These are phyloP conservation scores for Myxozyma monticola DNA, from an alignment of 805 yeast genomes.

Conservation along the genomic window DNA sequence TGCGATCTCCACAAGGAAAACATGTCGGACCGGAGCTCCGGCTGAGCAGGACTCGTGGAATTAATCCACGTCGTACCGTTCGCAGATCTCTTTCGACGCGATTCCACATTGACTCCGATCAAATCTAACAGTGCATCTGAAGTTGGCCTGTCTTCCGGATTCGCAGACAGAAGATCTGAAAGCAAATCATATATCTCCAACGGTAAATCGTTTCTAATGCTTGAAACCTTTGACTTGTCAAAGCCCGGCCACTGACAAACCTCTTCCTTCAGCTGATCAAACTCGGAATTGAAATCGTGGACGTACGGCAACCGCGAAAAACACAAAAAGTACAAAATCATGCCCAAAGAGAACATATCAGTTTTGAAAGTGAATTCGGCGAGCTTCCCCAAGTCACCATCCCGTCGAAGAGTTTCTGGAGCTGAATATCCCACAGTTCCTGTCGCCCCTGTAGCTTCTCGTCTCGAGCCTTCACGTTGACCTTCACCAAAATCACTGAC, in stretches of 20 bases:
- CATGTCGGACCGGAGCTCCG: background rate
- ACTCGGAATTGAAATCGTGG: slow-evolving; percentile 35
- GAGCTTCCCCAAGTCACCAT: slow-evolving; percentile 39
- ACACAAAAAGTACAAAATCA: slow-evolving; percentile 75
- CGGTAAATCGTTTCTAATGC: slow-evolving; percentile 36
- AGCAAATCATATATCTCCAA: slow-evolving; percentile 43
- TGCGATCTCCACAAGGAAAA: slow-evolving; percentile 11
- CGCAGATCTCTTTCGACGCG: too few species aligned
- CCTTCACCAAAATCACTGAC: slow-evolving; percentile 93
- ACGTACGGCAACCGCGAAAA: slow-evolving; percentile 68
- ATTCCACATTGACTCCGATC: slow-evolving; percentile 34
- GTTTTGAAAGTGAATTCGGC: slow-evolving; percentile 67
- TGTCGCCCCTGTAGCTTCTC: slow-evolving; percentile 76
- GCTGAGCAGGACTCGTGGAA: too few species aligned
- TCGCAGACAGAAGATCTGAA: slow-evolving; percentile 41
- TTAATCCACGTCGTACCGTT: too few species aligned
- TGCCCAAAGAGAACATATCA: slow-evolving; percentile 80
- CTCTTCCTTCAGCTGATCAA: slow-evolving; percentile 40
- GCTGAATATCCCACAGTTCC: slow-evolving; percentile 89
- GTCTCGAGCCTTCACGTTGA: slow-evolving; percentile 62
- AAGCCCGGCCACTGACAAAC: slow-evolving; percentile 41
- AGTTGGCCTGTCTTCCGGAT: slow-evolving; percentile 46
- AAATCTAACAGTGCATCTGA: slow-evolving; percentile 44
- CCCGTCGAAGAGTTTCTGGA: slow-evolving; percentile 62
- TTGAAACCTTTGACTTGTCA: slow-evolving; percentile 31